Conservation (phyloP, 2,329 filamentous ascomycete species). For the Alternaria sp. region DNA sequence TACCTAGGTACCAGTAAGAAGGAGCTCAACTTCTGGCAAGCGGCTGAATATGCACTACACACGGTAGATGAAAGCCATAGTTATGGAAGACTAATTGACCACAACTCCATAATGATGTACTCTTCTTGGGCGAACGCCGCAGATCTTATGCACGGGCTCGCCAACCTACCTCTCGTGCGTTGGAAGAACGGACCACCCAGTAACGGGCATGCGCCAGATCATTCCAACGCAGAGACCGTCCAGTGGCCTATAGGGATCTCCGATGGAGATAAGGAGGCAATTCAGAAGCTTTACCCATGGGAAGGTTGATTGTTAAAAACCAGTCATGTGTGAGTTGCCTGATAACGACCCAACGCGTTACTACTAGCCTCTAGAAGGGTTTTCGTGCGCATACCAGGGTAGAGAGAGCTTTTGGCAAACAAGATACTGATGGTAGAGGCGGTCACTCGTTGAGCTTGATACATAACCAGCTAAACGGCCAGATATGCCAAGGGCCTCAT, state of each 20-base stretch:
- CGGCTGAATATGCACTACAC: too few species aligned
- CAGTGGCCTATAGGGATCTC: accelerated
- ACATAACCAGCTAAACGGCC: too few species aligned
- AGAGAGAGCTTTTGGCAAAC: not conserved
- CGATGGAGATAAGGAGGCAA: not conserved
- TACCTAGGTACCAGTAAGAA: too few species aligned
- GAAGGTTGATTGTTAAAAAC: accelerated
- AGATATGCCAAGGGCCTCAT: too few species aligned
- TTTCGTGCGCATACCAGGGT: too few species aligned
- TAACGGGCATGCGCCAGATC: not conserved
- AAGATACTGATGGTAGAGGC: not conserved
- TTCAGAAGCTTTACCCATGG: not conserved
- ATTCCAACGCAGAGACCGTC: not conserved
- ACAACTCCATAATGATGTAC: not conserved
- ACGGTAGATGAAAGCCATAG: too few species aligned
- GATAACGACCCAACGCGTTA: too few species aligned
- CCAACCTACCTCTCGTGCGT: not conserved
- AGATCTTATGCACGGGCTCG: not conserved
- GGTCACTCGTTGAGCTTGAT: too few species aligned
- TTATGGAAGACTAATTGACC: not conserved
- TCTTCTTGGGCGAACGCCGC: not conserved
- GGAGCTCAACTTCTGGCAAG: too few species aligned
- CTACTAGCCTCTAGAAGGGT: too few species aligned
- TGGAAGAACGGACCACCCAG: not conserved
- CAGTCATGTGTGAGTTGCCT: not conserved